A percentile compares a stretch with the other conserved stretches of the same genome.
These are phyloP conservation scores for Metschnikowia kunwiensis DNA, from an alignment of 805 yeast genomes.

Conservation along the genomic window DNA sequence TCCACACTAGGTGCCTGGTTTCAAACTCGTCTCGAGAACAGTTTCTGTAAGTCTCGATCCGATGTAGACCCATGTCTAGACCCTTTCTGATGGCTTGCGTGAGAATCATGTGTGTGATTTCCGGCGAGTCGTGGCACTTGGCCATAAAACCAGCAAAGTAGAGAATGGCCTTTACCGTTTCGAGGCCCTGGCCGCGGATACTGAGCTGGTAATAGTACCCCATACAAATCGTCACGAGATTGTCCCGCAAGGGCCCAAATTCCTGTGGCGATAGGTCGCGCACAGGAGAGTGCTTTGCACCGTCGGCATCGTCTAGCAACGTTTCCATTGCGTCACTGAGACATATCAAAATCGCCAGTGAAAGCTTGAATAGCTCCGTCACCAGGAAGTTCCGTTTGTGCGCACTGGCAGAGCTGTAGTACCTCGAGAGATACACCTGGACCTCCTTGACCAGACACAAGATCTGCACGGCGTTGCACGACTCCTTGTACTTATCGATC, in stretches of 20 bases:
- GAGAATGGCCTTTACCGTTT: conserved; percentile 11
- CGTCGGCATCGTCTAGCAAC: background rate
- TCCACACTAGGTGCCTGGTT: conserved; percentile 45
- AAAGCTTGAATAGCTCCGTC: conserved; percentile 10
- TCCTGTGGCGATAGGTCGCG: conserved; percentile 1
- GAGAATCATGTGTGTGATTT: conserved; percentile 35
- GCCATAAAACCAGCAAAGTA: conserved; percentile 9
- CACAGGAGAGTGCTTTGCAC: background rate
- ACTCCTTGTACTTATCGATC: conserved; percentile 2
- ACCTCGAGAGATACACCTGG: conserved; percentile 1
- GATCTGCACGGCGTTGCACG: conserved; percentile 4
- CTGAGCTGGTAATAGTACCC: conserved; percentile 8
- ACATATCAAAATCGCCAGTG: conserved; percentile 10
- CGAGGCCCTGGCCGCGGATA: conserved; percentile 9
- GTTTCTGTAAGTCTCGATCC: conserved; percentile 42
- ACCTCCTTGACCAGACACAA: conserved; percentile 3
- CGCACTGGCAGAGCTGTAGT: conserved; percentile 7
- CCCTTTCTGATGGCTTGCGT: conserved; percentile 51
- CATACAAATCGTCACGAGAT: conserved; percentile 7
- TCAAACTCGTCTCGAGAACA: conserved; percentile 32
- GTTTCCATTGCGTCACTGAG: conserved; percentile 9
- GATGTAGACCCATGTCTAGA: conserved; percentile 54
- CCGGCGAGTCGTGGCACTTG: conserved; percentile 8
- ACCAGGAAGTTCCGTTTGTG: conserved; percentile 3
- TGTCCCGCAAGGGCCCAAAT: background rate